Base-by-base conservation (phyloP, 192 early-diverging fungal species). In the Podochytrium sp. region DNA sequence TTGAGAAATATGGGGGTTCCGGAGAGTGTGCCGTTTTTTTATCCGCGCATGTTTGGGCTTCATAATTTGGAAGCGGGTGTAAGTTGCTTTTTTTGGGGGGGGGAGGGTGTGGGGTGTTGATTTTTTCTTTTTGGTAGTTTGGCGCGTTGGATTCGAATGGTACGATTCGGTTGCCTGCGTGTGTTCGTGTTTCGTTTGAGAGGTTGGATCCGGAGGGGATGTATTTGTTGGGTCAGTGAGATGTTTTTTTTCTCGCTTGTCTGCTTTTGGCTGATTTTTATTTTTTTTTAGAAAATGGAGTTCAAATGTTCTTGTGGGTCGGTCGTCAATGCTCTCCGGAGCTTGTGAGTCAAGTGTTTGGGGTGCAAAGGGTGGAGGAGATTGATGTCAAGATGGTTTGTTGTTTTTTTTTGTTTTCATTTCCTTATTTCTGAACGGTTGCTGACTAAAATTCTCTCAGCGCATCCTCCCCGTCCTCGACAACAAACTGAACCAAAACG, bases 291-390 rank as follows among this genome's bases (percentile, higher is more conserved):
- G 95, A 96, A 78, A 95, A 94, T 72, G 90, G 92, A 6, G 85
- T 92, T 58, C 69, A 75, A 51, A 73, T 95, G 79, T 88, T 86
- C 60, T 77, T 97, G n/a, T 99, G 95, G 95, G 71, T 99, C 23
- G 97, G 97, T 3, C 83, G 89, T 5, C 83, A 94, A 66, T 65
- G 88, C 16, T 57, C 91, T 6, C 37, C 81, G 2, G 81, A 88
- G 33, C 85, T 90, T 52, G 64, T 99, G 23, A 82, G 83, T 58
- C 86, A 86, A n/a, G 81, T 95, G 16, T 94, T 99, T 84, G 96
- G 95, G 16, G 91, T 91, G 0, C 64, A 85, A 0, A 69, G 87
- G n/a, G 60, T 94, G 27, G 91, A 93, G 34, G 80, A 88, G 3
- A 81, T 99, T 49, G 89, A 95, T 69, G 47, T 85, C 4, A 84